Conservation (phyloP, 1,284 basidiomycete genomes). For the Papiliotrema laurentii region DNA sequence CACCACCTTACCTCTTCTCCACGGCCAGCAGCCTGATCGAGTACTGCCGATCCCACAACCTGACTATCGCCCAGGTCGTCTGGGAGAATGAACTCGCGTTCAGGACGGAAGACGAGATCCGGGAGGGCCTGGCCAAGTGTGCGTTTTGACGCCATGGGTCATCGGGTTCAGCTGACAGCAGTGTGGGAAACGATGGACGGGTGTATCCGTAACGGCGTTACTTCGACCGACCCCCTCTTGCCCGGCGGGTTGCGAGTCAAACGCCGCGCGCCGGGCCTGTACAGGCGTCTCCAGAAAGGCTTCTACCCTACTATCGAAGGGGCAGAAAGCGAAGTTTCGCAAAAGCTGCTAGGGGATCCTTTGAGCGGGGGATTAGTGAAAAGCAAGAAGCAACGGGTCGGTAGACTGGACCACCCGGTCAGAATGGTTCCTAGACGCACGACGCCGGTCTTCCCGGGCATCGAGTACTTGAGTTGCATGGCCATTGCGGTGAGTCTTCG, state of each 20-base stretch:
- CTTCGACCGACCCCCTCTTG: conserved; percentile 66
- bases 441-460: conserved; percentile 65
- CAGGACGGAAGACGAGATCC: conserved; percentile 69
- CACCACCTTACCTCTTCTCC: conserved; percentile 58
- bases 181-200: conserved; percentile 94
- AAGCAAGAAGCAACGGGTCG: conserved; percentile 13
- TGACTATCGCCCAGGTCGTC: conserved; percentile 83
- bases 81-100: conserved; percentile 90
- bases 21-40: conserved; percentile 23
- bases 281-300: conserved; percentile 74
- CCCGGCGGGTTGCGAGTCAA: conserved; percentile 79
- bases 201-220: conserved; percentile 83
- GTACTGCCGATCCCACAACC: conserved; percentile 51
- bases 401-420: conserved; percentile 63
- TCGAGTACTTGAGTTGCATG: conserved; percentile 91
- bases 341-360: neutral
- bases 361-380: neutral
- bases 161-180: conserved; percentile 31
- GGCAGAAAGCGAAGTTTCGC: conserved; percentile 32
- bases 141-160: conserved; percentile 23
- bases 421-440: conserved; percentile 71
- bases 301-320: conserved; percentile 46
- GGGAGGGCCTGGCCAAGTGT: conserved; percentile 57
- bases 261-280: conserved; percentile 77
- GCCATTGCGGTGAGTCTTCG: conserved; percentile 69